phyloP scores from a whole-genome alignment of 2,329 filamentous ascomycete species.

The Stemphylium lycopersici region DNA sequence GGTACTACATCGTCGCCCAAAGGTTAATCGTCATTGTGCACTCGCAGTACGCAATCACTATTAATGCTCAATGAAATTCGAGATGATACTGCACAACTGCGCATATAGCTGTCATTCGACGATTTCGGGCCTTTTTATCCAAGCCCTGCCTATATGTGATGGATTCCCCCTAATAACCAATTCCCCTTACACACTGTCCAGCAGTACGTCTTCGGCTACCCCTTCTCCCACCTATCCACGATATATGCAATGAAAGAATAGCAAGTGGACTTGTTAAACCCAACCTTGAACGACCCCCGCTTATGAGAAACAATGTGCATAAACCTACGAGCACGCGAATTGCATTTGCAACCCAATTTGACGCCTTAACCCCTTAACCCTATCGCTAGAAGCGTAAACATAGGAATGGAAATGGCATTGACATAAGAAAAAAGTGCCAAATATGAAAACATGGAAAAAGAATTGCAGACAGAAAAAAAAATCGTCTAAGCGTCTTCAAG shows the following conservation, averaged over 20 bases:
- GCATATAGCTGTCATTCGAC: neutral
- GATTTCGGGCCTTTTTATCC: neutral
- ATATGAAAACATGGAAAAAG: neutral
- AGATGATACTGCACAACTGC: neutral
- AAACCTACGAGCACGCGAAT: slow-evolving; percentile 3
- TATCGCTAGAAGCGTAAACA: slow-evolving; percentile 4
- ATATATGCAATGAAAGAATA: slow-evolving; percentile 3
- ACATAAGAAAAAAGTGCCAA: slow-evolving; percentile 1
- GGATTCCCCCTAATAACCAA: neutral
- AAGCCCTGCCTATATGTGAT: neutral
- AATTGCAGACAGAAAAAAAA: neutral
- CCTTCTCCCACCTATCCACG: neutral
- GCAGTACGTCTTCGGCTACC: slow-evolving; percentile 9
- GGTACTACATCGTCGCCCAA: neutral
- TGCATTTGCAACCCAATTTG: neutral
- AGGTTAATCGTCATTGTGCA: no score
- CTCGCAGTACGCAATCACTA: no score
- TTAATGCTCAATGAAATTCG: no score
- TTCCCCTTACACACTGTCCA: slow-evolving; percentile 10
- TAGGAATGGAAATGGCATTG: neutral
- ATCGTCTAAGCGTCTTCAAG: slow-evolving; percentile 40
- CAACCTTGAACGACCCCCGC: slow-evolving; percentile 8
- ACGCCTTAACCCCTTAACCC: neutral
- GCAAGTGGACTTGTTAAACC: neutral
- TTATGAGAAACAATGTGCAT: slow-evolving; percentile 4